A percentile compares a stretch with the other conserved stretches of the same genome.
These are phyloP conservation scores for Daucus carota DNA, from an alignment of 129 eudicot species.

Conservation along the genomic window DH1_v3.0 NC_030388.2:18582001-18582500, in stretches of 20 bases:
- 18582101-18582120: neutral
- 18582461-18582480: neutral
- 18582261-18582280: constrained; percentile 61
- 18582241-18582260: neutral
- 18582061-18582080: neutral
- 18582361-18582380: constrained; percentile 55
- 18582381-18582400: constrained; percentile 26
- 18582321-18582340: constrained; percentile 30
- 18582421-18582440: neutral
- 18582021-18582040: neutral
- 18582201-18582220: neutral
- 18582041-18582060: neutral
- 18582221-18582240: neutral
- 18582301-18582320: constrained; percentile 28
- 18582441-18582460: neutral
- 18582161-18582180: neutral
- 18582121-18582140: neutral
- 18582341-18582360: constrained; percentile 36
- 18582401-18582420: neutral
- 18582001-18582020: neutral
- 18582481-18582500: neutral
- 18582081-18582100: constrained; percentile 7
- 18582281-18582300: constrained; percentile 43
- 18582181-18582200: neutral
- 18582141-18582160: neutral